Evolutionary conservation across 2,329 filamentous ascomycete genomes (phyloP), one percentile per base, ranked within the genome.

Genomic region (Colletotrichum graminicola): DNA sequence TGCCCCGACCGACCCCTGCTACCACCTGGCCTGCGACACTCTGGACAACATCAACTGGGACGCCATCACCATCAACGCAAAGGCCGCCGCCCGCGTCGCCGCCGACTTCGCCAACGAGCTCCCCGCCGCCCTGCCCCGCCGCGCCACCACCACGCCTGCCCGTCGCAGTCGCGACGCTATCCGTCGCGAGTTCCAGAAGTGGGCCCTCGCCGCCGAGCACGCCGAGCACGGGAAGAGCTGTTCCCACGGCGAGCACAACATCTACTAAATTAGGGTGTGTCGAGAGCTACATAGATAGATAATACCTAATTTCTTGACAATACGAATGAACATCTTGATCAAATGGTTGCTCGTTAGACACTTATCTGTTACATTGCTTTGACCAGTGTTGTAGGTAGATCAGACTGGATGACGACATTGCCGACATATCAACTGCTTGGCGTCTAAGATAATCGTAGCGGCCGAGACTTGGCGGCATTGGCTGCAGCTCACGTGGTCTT

Each of bases 41-140:
- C 76, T 82, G 32, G 66, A 77, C 49, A 84, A 85, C 76, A 80
- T 85, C 68, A 79, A 84, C 76, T 80, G 80, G 78, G 79, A 80
- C 1, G 82, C 82, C 4, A n/a, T 82, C 23, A 81, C 78, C 0
- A 74, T 79, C 62, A 84, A 81, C 73, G 73, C 81, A 59, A 82
- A 80, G 76, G 82, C 82, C 3, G 88, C 89, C 56, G 89, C 87
- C 0, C 82, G 86, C 74, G 82, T 85, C 1, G 80, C 86, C 54
- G 86, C 80, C 5, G 59, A 72, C 54, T 78, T 84, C 26, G 81
- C 81, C 7, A 75, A 80, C 23, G 81, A 78, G 60, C 73, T 83
- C 5, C 69, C 69, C 16, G 76, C 81, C 1, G 80, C 77, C 1
- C 76, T 83, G 5, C 81, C 81, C 1, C 55, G 66, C 6, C 76